Conservation (phyloP, 2,329 filamentous ascomycete genomes). For the Beauveria sp. region DNA sequence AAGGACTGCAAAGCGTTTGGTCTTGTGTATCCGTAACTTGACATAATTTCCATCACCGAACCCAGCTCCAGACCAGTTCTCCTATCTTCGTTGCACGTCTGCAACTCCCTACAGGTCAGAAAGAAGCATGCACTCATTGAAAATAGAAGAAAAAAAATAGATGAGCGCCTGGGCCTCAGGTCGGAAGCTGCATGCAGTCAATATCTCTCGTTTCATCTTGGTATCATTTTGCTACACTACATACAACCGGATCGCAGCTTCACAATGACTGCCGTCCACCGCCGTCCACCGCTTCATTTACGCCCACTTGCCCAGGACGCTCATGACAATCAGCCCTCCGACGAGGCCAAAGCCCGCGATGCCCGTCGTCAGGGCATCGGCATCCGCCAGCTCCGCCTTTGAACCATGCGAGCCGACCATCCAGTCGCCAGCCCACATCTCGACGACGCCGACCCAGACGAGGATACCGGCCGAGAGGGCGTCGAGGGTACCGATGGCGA, state of each 20-base stretch:
- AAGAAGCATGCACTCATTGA: too few relatives aligned
- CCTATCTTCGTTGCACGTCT: too few relatives aligned
- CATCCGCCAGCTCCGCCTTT: conserved; percentile 43
- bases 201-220: not conserved
- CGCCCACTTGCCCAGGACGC: conserved; percentile 68
- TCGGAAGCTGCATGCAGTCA: not conserved
- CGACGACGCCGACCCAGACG: conserved; percentile 71
- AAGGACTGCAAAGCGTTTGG: too few relatives aligned
- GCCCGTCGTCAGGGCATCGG: conserved; percentile 38
- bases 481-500: conserved; percentile 67
- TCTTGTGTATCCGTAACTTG: too few relatives aligned
- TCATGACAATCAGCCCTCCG: conserved; percentile 60
- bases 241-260: not conserved
- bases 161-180: too few relatives aligned
- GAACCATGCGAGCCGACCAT: conserved; percentile 37
- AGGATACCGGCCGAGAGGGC: conserved; percentile 68
- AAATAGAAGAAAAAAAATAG: too few relatives aligned
- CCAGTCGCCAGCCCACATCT: conserved; percentile 76
- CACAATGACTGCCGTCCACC: not conserved
- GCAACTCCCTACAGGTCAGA: too few relatives aligned
- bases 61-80: too few relatives aligned
- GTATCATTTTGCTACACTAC: not conserved
- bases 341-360: conserved; percentile 48
- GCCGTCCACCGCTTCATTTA: conserved; percentile 23
- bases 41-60: too few relatives aligned